phyloP scores from a whole-genome alignment of 1,284 basidiomycete species.

The Peniophora sp. region DNA sequence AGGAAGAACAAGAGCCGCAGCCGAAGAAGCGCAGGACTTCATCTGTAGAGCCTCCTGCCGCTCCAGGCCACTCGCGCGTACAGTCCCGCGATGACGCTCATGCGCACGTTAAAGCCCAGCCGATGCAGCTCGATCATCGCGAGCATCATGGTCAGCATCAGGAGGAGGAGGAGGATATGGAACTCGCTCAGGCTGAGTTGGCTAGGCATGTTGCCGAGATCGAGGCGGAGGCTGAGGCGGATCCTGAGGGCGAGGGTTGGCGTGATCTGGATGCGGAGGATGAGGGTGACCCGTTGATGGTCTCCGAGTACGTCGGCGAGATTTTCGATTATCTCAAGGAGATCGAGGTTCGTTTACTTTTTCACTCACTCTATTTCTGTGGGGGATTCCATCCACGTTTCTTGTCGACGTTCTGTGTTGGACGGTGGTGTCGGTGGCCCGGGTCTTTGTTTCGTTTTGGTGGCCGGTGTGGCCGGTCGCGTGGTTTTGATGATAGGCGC shows the following conservation, averaged over 20 bases:
- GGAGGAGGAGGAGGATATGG: constrained; percentile 25
- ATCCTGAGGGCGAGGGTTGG: constrained; percentile 60
- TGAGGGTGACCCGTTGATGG: constrained; percentile 93
- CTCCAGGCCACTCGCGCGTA: constrained; percentile 7
- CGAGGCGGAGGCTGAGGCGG: constrained; percentile 42
- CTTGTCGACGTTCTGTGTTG: neutral
- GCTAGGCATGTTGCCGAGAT: constrained; percentile 20
- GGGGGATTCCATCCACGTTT: neutral
- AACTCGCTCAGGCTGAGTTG: constrained; percentile 16
- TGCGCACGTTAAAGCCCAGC: constrained; percentile 9
- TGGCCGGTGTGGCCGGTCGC: constrained; percentile 2
- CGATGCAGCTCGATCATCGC: neutral
- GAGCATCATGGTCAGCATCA: constrained; percentile 15
- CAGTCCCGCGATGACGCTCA: constrained; percentile 20
- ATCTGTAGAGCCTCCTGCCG: constrained; percentile 12
- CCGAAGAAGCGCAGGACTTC: too few species aligned
- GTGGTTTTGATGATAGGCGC: neutral
- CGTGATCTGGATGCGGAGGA: constrained; percentile 92
- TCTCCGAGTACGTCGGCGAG: constrained; percentile 92
- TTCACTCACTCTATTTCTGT: neutral
- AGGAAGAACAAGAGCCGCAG: constrained; percentile 14
- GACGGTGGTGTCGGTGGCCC: too few species aligned
- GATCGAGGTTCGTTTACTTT: constrained; percentile 41
- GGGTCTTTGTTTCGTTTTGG: constrained; percentile 6
- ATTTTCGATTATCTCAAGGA: constrained; percentile 91